Base-by-base conservation (phyloP, 352 stramenopile species). In the Phytophthora vignae region DNA sequence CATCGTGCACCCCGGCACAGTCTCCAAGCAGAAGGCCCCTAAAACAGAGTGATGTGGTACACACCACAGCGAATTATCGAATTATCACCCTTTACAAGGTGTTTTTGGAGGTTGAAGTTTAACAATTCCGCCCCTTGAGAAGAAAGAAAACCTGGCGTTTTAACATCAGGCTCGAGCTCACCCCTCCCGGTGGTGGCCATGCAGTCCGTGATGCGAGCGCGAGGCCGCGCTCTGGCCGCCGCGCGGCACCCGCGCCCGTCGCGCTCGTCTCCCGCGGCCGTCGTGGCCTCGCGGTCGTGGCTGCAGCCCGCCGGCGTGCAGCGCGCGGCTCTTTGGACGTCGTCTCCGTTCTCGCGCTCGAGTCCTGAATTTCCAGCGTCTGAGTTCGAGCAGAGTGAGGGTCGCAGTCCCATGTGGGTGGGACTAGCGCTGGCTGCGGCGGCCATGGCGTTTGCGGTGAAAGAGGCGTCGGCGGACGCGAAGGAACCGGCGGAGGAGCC, bases 71-170 rank as follows among this genome's bases (percentile, higher is more conserved):
- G 40, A 49, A 21, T 49, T 49, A 49, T 7, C 1, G 11, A 0
- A 49, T 3, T n/a, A 21, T 49, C 11, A n/a, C 40, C 40, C 40
- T 17, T 49, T 49, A 49, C 8, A 49, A 49, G 40, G 40, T 8
- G 40, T 48, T 17, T 29, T 0, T 17, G 17, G 9, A 76, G 19
- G 67, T 81, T 81, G 74, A 81, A 81, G 74, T 73, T 75, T 19
- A 4, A 44, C 21, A 11, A n/a, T 67, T 66, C 52, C 38, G 21
- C 25, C 60, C 59, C 38, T 29, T 42, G 14, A 50, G 14, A 42
- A 55, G 50, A 52, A 53, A 12, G 50, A 52, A 53, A 12, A 49
- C 25, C 48, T 22, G 40, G 36, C 11, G 59, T 25, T 69, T 68
- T 46, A 69, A 58, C 55, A 52, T 21, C 12, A 44, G 29, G 29